These are phyloP conservation scores for Hyaloscypha bicolor DNA, from an alignment of 495 filamentous ascomycete genomes.

Conservation along the genomic window DNA sequence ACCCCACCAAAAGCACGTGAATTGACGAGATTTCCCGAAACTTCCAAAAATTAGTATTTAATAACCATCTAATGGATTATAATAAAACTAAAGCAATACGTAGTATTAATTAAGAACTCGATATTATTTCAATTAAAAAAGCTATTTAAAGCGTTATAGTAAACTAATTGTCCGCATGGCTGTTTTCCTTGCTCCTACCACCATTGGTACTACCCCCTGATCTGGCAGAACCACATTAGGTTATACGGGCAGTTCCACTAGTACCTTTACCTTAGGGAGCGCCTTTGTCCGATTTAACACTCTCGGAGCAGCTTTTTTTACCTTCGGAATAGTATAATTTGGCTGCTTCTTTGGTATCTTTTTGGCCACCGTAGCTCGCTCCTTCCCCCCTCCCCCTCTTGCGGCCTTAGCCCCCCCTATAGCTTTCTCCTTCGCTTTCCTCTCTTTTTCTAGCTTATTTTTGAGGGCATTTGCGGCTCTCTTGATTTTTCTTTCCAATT, in stretches of 20 bases:
- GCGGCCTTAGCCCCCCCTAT: too few relatives aligned
- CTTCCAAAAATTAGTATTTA: too few relatives aligned
- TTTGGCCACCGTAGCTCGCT: too few relatives aligned
- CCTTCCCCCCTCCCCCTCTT: too few relatives aligned
- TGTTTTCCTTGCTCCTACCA: background rate
- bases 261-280: background rate
- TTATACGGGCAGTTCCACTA: background rate
- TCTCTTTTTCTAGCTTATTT: too few relatives aligned
- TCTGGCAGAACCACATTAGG: background rate
- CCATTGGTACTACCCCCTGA: background rate
- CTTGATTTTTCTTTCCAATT: too few relatives aligned
- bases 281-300: background rate
- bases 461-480: too few relatives aligned
- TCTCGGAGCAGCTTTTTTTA: background rate
- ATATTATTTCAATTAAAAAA: background rate
- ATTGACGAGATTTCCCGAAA: too few relatives aligned
- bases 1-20: too few relatives aligned
- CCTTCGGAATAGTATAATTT: background rate
- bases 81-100: too few relatives aligned
- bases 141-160: conserved; percentile 12
- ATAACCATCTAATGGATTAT: too few relatives aligned
- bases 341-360: background rate
- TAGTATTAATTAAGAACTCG: background rate
- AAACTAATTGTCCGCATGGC: background rate
- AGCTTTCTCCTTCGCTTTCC: too few relatives aligned